These are phyloP conservation scores for Phoma herbarum DNA, from an alignment of 2,329 filamentous ascomycete species.

Conservation along the genomic window DNA sequence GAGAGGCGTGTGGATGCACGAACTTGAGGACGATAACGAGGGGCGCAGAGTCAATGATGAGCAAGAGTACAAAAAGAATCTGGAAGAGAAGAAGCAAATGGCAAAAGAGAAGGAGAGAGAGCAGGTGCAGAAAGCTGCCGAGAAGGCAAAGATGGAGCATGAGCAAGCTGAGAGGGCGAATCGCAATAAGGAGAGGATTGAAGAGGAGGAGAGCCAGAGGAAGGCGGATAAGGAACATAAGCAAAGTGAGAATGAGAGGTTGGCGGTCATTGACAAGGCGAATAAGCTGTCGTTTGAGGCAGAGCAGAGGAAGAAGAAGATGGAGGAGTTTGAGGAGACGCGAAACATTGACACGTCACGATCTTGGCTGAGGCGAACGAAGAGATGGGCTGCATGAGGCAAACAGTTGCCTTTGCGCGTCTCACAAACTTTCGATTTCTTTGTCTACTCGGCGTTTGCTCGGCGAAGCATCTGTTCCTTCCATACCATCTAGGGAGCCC, in stretches of 20 bases:
- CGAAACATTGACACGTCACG: background rate
- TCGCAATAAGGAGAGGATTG: conserved; percentile 15
- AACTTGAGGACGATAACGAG: conserved; percentile 30
- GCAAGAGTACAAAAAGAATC: conserved; percentile 23
- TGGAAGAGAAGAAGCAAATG: conserved; percentile 26
- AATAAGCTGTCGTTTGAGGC: conserved; percentile 1
- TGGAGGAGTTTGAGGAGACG: background rate
- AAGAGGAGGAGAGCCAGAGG: conserved; percentile 14
- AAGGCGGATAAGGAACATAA: conserved; percentile 13
- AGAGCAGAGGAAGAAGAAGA: background rate
- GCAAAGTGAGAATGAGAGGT: background rate
- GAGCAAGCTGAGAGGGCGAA: conserved; percentile 18
- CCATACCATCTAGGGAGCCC: conserved; percentile 1
- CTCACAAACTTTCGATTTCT: background rate
- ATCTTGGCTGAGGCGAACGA: background rate
- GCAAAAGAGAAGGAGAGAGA: conserved; percentile 24
- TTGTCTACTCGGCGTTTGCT: background rate
- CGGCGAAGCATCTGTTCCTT: background rate
- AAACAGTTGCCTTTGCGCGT: background rate
- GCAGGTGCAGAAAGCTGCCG: conserved; percentile 6
- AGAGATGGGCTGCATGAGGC: background rate
- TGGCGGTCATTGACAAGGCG: conserved; percentile 5
- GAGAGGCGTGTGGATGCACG: conserved; percentile 53
- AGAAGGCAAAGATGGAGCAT: conserved; percentile 22
- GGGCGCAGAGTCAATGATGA: conserved; percentile 27